A percentile compares a stretch with the other conserved stretches of the same genome.
Evolutionary conservation across 1,284 basidiomycete genomes (phyloP).

Genomic region (Porogramme epimiltina): DNA sequence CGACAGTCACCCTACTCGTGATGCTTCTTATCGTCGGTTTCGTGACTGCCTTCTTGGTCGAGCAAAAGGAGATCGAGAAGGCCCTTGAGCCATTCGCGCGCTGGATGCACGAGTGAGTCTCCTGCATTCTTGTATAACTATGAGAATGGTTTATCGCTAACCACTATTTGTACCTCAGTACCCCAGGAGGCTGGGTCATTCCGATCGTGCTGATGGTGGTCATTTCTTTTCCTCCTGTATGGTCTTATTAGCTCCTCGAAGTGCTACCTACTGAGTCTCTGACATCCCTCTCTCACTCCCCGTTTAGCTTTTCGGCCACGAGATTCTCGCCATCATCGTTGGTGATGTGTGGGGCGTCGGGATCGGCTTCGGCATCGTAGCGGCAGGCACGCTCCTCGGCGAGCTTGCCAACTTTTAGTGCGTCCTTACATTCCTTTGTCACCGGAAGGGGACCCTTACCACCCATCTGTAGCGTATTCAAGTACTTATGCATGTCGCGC

Average conservation of each 20-base stretch:
- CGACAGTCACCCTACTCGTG: slow-evolving; percentile 22
- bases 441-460: background rate
- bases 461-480: slow-evolving; percentile 51
- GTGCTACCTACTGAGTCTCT: slow-evolving; percentile 3
- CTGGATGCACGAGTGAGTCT: slow-evolving; percentile 46
- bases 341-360: slow-evolving; percentile 76
- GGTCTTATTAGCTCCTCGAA: background rate
- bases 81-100: slow-evolving; percentile 55
- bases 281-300: background rate
- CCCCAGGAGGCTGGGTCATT: slow-evolving; percentile 73
- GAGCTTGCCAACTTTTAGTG: slow-evolving; percentile 74
- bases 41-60: slow-evolving; percentile 55
- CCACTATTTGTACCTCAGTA: slow-evolving; percentile 29
- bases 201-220: slow-evolving; percentile 80
- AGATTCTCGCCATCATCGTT: slow-evolving; percentile 73
- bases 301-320: slow-evolving; percentile 69
- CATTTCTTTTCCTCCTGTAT: slow-evolving; percentile 74
- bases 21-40: slow-evolving; percentile 34
- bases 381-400: slow-evolving; percentile 65
- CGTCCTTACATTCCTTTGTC: slow-evolving; percentile 23
- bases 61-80: slow-evolving; percentile 54
- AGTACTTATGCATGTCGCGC: slow-evolving; percentile 57
- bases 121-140: background rate
- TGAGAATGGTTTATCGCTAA: background rate
- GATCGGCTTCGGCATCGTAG: slow-evolving; percentile 67